These are phyloP conservation scores for Heliosperma pusillum DNA, from an alignment of 148 eudicot genomes.

Conservation along the genomic window DNA sequence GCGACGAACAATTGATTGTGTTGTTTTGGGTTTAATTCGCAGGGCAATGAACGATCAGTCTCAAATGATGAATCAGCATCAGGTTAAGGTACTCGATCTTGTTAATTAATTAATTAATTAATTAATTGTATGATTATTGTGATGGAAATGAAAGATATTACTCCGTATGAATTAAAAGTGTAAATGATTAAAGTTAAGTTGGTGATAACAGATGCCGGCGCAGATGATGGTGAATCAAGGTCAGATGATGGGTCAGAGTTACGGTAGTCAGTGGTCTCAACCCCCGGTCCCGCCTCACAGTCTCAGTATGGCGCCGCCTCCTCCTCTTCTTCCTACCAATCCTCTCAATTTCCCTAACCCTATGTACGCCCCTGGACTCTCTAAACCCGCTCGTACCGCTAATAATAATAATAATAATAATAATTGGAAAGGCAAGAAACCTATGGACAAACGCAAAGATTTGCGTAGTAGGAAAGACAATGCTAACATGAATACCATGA, in stretches of 20 bases:
- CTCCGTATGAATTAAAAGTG: neutral
- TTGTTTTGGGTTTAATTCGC: neutral
- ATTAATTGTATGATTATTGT: too few relatives aligned
- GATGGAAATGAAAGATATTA: neutral
- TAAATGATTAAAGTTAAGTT: neutral
- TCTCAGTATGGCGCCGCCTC: neutral
- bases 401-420: too few relatives aligned
- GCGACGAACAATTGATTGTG: neutral
- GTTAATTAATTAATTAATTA: too few relatives aligned
- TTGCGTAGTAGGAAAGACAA: slow-evolving; percentile 23
- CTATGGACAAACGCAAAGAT: slow-evolving; percentile 47
- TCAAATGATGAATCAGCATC: slow-evolving; percentile 3
- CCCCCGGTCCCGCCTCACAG: slow-evolving; percentile 18
- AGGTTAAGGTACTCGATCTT: neutral
- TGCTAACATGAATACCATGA: neutral
- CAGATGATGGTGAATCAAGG: neutral
- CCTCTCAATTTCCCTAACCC: slow-evolving; percentile 44
- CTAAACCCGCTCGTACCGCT: slow-evolving; percentile 33
- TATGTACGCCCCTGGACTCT: slow-evolving; percentile 22
- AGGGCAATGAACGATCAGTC: slow-evolving; percentile 6
- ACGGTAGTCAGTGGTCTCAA: slow-evolving; percentile 55
- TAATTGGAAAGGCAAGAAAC: slow-evolving; percentile 76
- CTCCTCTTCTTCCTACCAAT: slow-evolving; percentile 25
- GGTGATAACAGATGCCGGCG: neutral
- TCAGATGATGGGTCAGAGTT: slow-evolving; percentile 24